Conservation (phyloP, 768 basidiomycete species). For the Pleurotus giganteus region DNA sequence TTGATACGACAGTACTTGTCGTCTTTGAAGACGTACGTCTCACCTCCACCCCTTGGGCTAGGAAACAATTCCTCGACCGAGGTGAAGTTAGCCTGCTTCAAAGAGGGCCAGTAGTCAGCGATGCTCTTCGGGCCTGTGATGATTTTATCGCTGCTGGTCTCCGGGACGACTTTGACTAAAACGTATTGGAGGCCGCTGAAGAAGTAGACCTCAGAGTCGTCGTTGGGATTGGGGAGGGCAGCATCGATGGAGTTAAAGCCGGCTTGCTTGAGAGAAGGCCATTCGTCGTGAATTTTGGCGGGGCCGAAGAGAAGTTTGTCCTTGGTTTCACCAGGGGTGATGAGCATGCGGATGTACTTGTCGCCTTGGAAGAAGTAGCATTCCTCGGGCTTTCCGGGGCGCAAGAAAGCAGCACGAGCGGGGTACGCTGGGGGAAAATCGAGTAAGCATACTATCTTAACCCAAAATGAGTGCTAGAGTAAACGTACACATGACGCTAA, state of each 20-base stretch:
- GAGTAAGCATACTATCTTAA: not conserved
- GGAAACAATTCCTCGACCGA: not conserved
- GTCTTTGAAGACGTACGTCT: constrained; percentile 5
- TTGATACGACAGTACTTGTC: not conserved
- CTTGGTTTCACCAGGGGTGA: not conserved
- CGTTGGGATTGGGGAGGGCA: not conserved
- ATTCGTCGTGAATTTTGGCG: not conserved
- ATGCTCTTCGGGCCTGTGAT: constrained; percentile 1
- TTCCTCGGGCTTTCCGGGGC: constrained; percentile 3
- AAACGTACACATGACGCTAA: constrained; percentile 2
- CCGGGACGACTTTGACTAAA: constrained; percentile 7
- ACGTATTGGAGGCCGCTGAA: constrained; percentile 4
- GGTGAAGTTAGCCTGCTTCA: not conserved
- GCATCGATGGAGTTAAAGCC: constrained; percentile 1
- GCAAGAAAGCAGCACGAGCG: constrained; percentile 5
- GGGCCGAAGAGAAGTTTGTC: not conserved
- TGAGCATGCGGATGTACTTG: constrained; percentile 1
- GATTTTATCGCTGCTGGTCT: not conserved
- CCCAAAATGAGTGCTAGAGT: too few relatives aligned
- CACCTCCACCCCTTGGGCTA: not conserved
- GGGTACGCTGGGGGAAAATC: not conserved
- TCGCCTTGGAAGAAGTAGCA: constrained; percentile 6
- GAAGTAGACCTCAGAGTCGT: constrained; percentile 6
- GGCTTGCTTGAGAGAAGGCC: constrained; percentile 7
- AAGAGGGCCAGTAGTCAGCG: constrained; percentile 1